Base-by-base conservation (phyloP, 108 stramenopile species). In the Fragilariopsis cylindrus region DNA sequence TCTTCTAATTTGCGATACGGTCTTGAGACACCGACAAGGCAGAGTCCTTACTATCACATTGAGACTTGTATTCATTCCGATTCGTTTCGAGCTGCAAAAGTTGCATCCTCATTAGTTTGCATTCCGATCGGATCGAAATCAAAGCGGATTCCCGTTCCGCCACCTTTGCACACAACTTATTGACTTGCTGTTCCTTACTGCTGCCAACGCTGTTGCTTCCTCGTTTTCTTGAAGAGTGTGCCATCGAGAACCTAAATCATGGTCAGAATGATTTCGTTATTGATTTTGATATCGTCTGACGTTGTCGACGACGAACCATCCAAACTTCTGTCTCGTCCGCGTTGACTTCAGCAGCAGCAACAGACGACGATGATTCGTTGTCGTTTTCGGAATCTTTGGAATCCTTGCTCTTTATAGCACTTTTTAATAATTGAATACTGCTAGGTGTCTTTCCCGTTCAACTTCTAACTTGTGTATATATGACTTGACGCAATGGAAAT, bases 101-200 rank as follows among this genome's bases (percentile, higher is more conserved):
- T 39, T 68, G 67, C 67, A 68, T 19, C 8, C 48, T 48, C 48
- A 68, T 68, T 16, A 68, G 67, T 52, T 68, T 68, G 49, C 67
- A 68, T 40, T 68, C 67, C 16, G 67, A 48, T 21, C 67, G 67
- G 1, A 68, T n/a, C 30, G 67, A 68, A 4, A n/a, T 48, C 5
- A 68, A 11, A 8, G 15, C 44, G 5, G 19, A 19, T 68, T 52
- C 67, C 0, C 44, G 67, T 13, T 50, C 67, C 3, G 67, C 16
- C 7, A 68, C 49, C 0, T 41, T 52, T 40, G 39, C 46, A 44
- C 49, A 45, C 67, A 68, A 13, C 18, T 48, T n/a, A 9, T 48
- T 48, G 49, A 68, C 48, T 48, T 68, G 48, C 6, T 52, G n/a
- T 68, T 68, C 67, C 44, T 68, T 68, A 39, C 30, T 52, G 65